Evolutionary conservation across 441 rosid genomes (phyloP).

Genomic region (Pelargonium citronellum): DNA sequence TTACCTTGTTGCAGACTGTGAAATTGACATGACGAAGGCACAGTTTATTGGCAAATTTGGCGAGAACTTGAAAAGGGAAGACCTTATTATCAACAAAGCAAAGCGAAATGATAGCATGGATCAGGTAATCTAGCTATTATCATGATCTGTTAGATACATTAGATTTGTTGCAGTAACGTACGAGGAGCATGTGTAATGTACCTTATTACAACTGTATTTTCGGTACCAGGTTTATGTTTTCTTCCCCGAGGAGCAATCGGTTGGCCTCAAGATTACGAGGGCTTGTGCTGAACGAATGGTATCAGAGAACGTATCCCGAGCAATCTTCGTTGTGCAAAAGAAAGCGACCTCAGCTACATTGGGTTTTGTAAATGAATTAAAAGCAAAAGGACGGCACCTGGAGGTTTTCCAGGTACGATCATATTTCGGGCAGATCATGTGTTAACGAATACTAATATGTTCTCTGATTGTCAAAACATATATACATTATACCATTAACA

Average conservation of each 20-base stretch:
- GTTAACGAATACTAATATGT: too few relatives aligned
- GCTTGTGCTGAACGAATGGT: constrained; percentile 78
- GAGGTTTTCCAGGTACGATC: constrained; percentile 95
- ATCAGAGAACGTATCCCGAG: constrained; percentile 67
- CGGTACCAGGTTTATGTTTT: constrained; percentile 63
- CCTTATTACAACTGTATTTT: too few relatives aligned
- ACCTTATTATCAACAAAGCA: constrained; percentile 56
- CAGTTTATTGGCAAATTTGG: constrained; percentile 57
- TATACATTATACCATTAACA: too few relatives aligned
- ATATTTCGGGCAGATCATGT: too few relatives aligned
- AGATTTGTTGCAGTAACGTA: too few relatives aligned
- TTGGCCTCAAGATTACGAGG: constrained; percentile 92
- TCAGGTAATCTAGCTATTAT: constrained; percentile 37
- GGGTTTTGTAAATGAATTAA: constrained; percentile 58
- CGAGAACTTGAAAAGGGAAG: constrained; percentile 78
- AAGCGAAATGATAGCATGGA: constrained; percentile 47
- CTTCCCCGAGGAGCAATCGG: constrained; percentile 81
- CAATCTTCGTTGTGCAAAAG: constrained; percentile 72
- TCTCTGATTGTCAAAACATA: too few relatives aligned
- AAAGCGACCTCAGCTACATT: constrained; percentile 83
- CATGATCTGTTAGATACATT: too few relatives aligned
- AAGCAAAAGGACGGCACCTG: constrained; percentile 55
- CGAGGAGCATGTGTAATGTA: too few relatives aligned
- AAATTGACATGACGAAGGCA: constrained; percentile 42
- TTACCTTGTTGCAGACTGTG: constrained; percentile 55